These are phyloP conservation scores for Leishmania martiniquensis DNA, from an alignment of 208 protist genomes.

Conservation along the genomic window DNA sequence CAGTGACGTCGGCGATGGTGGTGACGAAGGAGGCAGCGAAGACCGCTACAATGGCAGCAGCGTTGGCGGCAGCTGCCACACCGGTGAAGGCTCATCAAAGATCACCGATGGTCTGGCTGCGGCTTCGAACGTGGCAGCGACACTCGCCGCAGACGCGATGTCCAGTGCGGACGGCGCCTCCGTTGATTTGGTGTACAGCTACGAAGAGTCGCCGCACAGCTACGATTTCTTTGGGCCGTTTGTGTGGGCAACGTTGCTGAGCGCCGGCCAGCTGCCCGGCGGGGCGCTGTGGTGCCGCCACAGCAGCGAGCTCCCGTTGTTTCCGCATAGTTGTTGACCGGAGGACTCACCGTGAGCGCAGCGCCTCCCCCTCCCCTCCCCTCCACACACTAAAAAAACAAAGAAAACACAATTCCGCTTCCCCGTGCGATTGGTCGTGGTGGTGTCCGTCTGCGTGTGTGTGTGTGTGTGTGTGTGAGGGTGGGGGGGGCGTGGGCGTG, in stretches of 20 bases:
- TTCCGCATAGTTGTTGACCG: conserved; percentile 33
- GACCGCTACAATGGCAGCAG: neutral
- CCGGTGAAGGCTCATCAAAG: neutral
- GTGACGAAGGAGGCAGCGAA: neutral
- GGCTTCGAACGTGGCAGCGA: neutral
- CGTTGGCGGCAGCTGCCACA: neutral
- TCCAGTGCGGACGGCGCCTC: conserved; percentile 7
- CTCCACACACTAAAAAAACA: no score
- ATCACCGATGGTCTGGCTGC: neutral
- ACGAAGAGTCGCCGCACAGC: conserved; percentile 82
- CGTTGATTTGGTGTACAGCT: conserved; percentile 54
- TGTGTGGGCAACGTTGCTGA: conserved; percentile 73
- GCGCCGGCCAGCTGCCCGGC: conserved; percentile 56
- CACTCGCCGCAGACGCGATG: conserved; percentile 1
- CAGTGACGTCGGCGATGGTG: neutral
- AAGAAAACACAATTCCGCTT: no score
- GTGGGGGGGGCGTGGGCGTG: no score
- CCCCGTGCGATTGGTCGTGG: no score
- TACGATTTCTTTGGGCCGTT: conserved; percentile 90
- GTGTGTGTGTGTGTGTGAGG: neutral
- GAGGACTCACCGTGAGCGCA: neutral
- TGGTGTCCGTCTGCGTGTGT: neutral
- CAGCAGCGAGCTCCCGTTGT: conserved; percentile 45
- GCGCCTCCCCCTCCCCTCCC: neutral
- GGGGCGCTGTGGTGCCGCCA: conserved; percentile 57